A percentile compares a stretch with the other conserved stretches of the same genome.
phyloP scores from a whole-genome alignment of 2,329 filamentous ascomycete species.

The Aureobasidium uvarum region DNA sequence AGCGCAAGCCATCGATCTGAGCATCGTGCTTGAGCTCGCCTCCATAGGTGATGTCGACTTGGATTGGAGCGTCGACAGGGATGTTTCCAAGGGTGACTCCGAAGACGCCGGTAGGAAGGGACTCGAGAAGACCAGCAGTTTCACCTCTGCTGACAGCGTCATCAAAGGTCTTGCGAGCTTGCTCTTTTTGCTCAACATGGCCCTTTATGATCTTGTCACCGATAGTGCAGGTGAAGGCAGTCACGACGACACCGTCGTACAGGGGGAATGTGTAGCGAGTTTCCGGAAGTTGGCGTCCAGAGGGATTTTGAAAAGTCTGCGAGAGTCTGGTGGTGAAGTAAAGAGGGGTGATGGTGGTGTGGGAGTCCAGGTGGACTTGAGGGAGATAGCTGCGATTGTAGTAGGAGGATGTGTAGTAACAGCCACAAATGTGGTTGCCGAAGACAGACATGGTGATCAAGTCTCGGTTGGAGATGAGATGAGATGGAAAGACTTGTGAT shows the following conservation, averaged over 20 bases:
- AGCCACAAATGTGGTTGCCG: constrained; percentile 35
- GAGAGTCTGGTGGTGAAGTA: constrained; percentile 53
- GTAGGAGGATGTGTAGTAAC: constrained; percentile 32
- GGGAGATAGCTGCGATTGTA: constrained; percentile 52
- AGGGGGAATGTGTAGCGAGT: constrained; percentile 68
- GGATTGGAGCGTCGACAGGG: constrained; percentile 55
- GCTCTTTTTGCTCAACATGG: constrained; percentile 63
- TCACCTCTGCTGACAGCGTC: constrained; percentile 59
- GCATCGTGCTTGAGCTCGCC: constrained; percentile 71
- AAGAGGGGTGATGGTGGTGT: constrained; percentile 61
- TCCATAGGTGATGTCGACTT: constrained; percentile 64
- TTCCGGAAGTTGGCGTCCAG: constrained; percentile 50
- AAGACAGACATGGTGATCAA: neutral
- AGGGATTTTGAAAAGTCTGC: constrained; percentile 63
- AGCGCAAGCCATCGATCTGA: constrained; percentile 64
- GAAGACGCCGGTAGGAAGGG: constrained; percentile 64
- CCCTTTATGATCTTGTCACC: constrained; percentile 61
- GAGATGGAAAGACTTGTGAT: neutral
- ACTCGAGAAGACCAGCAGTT: constrained; percentile 64
- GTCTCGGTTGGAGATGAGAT: neutral
- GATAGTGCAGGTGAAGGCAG: constrained; percentile 64
- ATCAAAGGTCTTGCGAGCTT: constrained; percentile 60
- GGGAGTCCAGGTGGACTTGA: constrained; percentile 56
- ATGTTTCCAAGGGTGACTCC: constrained; percentile 67
- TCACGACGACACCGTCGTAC: constrained; percentile 69